phyloP scores from a whole-genome alignment of 2,329 filamentous ascomycete species.

The Paraphaeosphaeria minitans region DNA sequence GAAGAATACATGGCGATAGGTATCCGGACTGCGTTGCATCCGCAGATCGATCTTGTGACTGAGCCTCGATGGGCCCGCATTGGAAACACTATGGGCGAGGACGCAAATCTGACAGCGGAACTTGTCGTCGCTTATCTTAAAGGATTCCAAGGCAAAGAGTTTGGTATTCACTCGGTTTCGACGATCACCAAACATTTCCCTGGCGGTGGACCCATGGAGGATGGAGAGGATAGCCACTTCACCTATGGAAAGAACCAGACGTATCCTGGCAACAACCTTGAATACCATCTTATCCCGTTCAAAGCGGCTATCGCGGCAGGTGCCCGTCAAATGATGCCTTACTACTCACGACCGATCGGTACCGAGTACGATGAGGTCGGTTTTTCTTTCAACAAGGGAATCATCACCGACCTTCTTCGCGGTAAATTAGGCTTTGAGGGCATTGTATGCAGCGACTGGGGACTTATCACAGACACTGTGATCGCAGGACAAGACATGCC shows the following conservation, averaged over 20 bases:
- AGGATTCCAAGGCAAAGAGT: constrained; percentile 53
- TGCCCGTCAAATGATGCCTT: constrained; percentile 59
- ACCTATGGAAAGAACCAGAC: constrained; percentile 57
- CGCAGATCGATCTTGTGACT: constrained; percentile 58
- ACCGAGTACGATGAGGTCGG: constrained; percentile 55
- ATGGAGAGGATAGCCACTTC: constrained; percentile 61
- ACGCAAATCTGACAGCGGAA: constrained; percentile 49
- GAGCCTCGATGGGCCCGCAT: constrained; percentile 59
- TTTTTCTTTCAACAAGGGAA: constrained; percentile 58
- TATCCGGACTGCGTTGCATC: constrained; percentile 55
- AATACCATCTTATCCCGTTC: constrained; percentile 59
- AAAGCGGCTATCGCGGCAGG: constrained; percentile 57
- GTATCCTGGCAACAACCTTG: constrained; percentile 58
- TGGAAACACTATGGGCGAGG: constrained; percentile 55
- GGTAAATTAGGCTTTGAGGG: constrained; percentile 57
- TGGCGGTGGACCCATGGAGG: constrained; percentile 55
- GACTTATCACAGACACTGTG: constrained; percentile 54
- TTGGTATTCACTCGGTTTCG: constrained; percentile 53
- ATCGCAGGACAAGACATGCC: constrained; percentile 54
- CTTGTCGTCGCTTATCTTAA: constrained; percentile 54
- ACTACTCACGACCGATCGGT: constrained; percentile 56
- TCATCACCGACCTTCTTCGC: constrained; percentile 57
- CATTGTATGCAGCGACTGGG: constrained; percentile 61
- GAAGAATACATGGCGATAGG: constrained; percentile 54
- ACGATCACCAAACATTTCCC: constrained; percentile 62